phyloP scores from a whole-genome alignment of 345 rosid species.

The Melaleuca alternifolia region DNA sequence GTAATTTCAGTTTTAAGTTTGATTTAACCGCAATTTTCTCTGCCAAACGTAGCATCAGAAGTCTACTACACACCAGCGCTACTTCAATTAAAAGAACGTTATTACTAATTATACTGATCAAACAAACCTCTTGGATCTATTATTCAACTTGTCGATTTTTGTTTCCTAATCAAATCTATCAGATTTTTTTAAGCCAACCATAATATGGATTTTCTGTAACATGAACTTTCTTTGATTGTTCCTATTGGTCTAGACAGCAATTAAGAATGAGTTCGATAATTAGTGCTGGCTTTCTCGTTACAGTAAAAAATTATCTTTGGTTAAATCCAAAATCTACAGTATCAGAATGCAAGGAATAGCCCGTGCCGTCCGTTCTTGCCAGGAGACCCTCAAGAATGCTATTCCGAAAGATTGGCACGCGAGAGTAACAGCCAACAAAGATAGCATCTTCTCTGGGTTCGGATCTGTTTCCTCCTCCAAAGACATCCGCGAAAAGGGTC shows the following conservation, averaged over 20 bases:
- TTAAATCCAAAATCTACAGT: background rate
- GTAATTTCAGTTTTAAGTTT: background rate
- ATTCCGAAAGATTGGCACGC: constrained; percentile 13
- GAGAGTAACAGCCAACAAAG: background rate
- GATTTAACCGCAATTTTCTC: background rate
- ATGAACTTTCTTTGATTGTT: background rate
- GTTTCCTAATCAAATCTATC: background rate
- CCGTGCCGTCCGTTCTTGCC: constrained; percentile 28
- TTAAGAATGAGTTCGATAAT: background rate
- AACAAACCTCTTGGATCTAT: background rate
- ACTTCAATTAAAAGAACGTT: background rate
- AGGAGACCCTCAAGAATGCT: constrained; percentile 21
- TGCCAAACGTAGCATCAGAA: background rate
- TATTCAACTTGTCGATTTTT: background rate
- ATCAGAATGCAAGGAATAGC: constrained; percentile 30
- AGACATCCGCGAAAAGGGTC: constrained; percentile 43
- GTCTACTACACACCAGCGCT: background rate
- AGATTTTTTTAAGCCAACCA: background rate
- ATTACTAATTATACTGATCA: background rate
- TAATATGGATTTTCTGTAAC: background rate
- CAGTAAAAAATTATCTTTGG: background rate
- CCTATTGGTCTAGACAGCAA: background rate
- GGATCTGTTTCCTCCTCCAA: constrained; percentile 18
- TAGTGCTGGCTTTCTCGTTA: background rate
- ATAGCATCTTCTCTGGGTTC: constrained; percentile 12